Conservation (phyloP, 257 asterid species). For the Scutellaria baicalensis region DNA sequence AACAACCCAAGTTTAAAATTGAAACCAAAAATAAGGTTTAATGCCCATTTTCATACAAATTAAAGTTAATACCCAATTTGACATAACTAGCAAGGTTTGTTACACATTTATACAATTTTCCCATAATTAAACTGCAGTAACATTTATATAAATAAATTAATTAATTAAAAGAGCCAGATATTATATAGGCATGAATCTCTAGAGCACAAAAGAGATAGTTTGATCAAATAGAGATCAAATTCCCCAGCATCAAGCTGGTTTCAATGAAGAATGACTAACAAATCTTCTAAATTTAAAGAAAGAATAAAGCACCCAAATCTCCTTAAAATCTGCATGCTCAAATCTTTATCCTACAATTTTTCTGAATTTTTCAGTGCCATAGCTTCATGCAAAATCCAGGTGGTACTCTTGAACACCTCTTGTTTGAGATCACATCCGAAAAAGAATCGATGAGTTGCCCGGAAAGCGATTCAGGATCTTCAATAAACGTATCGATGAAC, state of each 20-base stretch:
- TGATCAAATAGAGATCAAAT: not conserved
- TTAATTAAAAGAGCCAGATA: not conserved
- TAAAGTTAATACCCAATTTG: too few species aligned
- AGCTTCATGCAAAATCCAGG: conserved; percentile 66
- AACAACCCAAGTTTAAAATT: too few species aligned
- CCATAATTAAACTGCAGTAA: too few species aligned
- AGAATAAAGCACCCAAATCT: conserved; percentile 6
- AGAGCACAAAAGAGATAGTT: not conserved
- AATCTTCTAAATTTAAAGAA: conserved; percentile 5
- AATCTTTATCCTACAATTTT: too few species aligned
- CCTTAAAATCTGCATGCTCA: not conserved
- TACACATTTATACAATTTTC: too few species aligned
- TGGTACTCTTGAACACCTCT: conserved; percentile 35
- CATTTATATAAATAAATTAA: not conserved
- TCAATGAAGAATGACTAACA: not conserved
- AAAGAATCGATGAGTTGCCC: conserved; percentile 68
- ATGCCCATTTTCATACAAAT: too few species aligned
- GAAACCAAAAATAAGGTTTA: too few species aligned
- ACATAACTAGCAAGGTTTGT: too few species aligned
- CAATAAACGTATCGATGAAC: conserved; percentile 57
- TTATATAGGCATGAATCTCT: not conserved
- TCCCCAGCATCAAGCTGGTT: not conserved
- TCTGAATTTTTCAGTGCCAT: conserved; percentile 49
- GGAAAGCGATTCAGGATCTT: conserved; percentile 62
- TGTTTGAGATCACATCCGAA: conserved; percentile 41